Evolutionary conservation across 441 rosid species (phyloP).

Genomic region (Populus hybrid): DNA sequence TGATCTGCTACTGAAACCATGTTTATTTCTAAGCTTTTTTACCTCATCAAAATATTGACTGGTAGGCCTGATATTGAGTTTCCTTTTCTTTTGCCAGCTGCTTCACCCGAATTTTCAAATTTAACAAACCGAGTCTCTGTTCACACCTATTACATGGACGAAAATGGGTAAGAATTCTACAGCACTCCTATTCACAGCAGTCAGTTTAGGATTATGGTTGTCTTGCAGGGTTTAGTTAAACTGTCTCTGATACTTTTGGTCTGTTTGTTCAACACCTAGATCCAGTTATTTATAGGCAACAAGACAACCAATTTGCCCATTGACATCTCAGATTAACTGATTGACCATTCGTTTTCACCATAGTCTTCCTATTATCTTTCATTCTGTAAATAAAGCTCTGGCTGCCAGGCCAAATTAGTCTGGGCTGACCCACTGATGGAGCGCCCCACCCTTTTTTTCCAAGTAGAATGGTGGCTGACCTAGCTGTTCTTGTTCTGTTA

Average conservation of each 20-base stretch:
- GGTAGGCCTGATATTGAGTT: neutral
- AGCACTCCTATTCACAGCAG: neutral
- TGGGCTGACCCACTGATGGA: too few species aligned
- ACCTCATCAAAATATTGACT: neutral
- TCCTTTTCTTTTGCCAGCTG: slow-evolving; percentile 39
- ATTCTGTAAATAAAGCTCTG: neutral
- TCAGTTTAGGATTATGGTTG: neutral
- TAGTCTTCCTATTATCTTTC: neutral
- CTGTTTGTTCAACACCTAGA: neutral
- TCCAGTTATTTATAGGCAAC: neutral
- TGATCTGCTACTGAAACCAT: neutral
- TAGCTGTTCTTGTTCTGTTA: neutral
- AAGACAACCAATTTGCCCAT: neutral
- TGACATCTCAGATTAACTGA: neutral
- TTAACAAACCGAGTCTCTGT: slow-evolving; percentile 52
- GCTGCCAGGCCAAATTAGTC: neutral
- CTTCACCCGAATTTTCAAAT: slow-evolving; percentile 87
- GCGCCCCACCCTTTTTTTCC: too few species aligned
- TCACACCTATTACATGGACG: slow-evolving; percentile 60
- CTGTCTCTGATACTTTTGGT: neutral
- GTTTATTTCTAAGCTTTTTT: neutral
- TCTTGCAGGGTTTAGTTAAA: neutral
- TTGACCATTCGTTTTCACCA: neutral
- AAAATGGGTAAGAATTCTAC: slow-evolving; percentile 69
- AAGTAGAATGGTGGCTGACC: neutral